Base-by-base conservation (phyloP, 306 rosid genomes). In the Albizia julibrissin region DNA sequence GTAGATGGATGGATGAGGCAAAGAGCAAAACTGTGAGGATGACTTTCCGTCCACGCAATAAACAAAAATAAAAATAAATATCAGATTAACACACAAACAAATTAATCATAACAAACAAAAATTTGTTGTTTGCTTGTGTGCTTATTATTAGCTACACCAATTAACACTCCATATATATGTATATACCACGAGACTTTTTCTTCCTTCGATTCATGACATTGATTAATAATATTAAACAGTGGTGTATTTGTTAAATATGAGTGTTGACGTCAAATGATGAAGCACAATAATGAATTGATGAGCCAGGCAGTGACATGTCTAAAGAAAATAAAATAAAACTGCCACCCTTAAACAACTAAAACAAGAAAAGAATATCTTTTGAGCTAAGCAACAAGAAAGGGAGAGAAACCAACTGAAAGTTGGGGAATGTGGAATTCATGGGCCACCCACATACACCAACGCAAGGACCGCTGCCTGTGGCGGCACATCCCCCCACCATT, bases 1-100 rank as follows among this genome's bases (percentile, higher is more conserved):
- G 72, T 6, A 22, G 29, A 54, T 79, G 77, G 49, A 79, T 49
- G 77, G 81, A 15, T 13, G 77, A 74, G 72, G 72, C 52, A 66
- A 44, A 22, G 54, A 65, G 26, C 62, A 33, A 15, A 79, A 29
- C 64, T 18, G 44, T 24, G 80, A 47, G 80, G 85, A n/a, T 56
- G 87, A 82, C 89, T 83, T 90, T 83, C 84, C 87, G 90, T 87
- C 90, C 88, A 87, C 89, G 92, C 92, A 90, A 85, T 79, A 15
- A 69, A 46, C 24, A 19, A 21, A 54, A 21, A 46, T 44, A 14
- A 5, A 46, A 50, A 16, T 8, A 69, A 46, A 11, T 64, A 78
- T 11, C 59, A 76, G 40, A 33, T 69, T 59, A 44, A 2, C 22
- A 12, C 40, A 29, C 11, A 29, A 1, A 4, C 42, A 40, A 5